Base-by-base conservation (phyloP, 768 basidiomycete species). In the Clathrus columnatus region DNA sequence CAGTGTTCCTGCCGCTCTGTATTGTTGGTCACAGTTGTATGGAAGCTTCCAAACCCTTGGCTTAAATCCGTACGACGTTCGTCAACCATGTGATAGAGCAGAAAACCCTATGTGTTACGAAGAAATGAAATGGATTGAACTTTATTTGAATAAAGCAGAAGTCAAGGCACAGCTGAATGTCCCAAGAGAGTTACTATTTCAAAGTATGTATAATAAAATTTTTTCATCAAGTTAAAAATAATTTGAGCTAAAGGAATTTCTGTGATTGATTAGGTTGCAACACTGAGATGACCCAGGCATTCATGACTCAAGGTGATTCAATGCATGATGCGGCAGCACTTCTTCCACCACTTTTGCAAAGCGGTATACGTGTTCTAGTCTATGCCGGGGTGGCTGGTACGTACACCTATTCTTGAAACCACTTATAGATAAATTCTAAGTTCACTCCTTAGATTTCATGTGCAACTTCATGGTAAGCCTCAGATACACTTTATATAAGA, bases 41-140 rank as follows among this genome's bases (percentile, higher is more conserved):
- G 81, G 73, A 5, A 84, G 87, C 18, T 71, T 94, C 17, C 78
- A 84, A 67, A 78, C 3, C 21, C 71, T 75, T n/a, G 87, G 86
- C 2, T 67, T 85, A 48, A 98, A 97, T 70, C 83, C 89, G 7
- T 98, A 97, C 68, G 94, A 97, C 63, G 86, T 89, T 3, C 83
- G 91, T 59, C 71, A 67, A 54, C 75, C 72, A 59, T 96, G 94
- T 64, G 84, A 96, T 65, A 78, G 75, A 41, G 59, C 73, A 26
- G 79, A 78, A 62, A 85, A 93, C 58, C 72, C 78, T 2, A 73
- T 89, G 2, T 91, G 90, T 72, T 91, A 90, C 67, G 73, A 67
- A 56, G 76, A 95, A 71, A 83, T 96, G 79, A 63, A 68, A 17
- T 96, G 89, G 88, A 82, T 96, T 64, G 94, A 96, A 61, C 78